These are phyloP conservation scores for Phytopythium mirpurense DNA, from an alignment of 352 stramenopile species.

Conservation along the genomic window DNA sequence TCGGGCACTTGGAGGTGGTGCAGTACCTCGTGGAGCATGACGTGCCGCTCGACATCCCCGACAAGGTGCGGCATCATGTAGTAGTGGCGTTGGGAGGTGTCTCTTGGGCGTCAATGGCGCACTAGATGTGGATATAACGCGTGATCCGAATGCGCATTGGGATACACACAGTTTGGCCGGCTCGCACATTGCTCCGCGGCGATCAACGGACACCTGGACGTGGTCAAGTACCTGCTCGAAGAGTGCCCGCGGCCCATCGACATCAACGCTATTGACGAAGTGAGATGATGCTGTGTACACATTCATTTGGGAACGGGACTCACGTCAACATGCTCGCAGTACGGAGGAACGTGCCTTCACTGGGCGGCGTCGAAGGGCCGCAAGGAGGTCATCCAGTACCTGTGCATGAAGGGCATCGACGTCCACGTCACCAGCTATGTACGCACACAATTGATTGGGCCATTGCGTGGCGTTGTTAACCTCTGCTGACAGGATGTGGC, in stretches of 20 bases:
- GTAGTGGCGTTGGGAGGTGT: not conserved
- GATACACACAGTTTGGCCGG: conserved; percentile 49
- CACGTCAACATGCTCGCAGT: conserved; percentile 23
- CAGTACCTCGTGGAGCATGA: conserved; percentile 79
- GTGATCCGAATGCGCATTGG: not conserved
- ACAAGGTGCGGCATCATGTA: conserved; percentile 38
- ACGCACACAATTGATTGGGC: conserved; percentile 19
- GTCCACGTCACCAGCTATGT: conserved; percentile 89
- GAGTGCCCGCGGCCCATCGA: conserved; percentile 78
- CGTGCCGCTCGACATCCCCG: conserved; percentile 69
- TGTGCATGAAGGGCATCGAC: conserved; percentile 87
- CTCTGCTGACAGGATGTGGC: not conserved
- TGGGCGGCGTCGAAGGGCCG: conserved; percentile 79
- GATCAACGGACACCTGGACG: conserved; percentile 84
- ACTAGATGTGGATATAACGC: not conserved
- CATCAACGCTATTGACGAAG: conserved; percentile 86
- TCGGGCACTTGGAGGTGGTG: conserved; percentile 83
- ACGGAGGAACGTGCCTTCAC: conserved; percentile 80
- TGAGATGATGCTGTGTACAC: conserved; percentile 10
- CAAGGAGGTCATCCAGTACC: conserved; percentile 86
- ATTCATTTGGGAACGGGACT: too few relatives aligned
- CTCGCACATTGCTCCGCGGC: conserved; percentile 77
- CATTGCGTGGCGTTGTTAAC: not conserved
- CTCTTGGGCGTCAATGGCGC: not conserved
- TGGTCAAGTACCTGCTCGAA: conserved; percentile 78